Base-by-base conservation (phyloP, 495 filamentous ascomycete species). In the Hyphodiscus hymeniophilus region DNA sequence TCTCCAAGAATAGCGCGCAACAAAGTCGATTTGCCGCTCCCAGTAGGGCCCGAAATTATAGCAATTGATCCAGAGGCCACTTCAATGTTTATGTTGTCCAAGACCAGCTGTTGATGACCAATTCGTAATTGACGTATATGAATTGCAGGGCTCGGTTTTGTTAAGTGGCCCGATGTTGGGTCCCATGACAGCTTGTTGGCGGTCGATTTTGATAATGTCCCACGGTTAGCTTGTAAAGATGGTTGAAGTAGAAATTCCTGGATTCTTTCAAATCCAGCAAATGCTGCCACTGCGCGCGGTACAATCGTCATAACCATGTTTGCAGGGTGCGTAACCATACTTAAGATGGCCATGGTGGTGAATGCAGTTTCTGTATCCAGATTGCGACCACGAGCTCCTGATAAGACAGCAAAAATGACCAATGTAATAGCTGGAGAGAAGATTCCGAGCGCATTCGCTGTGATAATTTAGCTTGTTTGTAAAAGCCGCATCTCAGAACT, bases 1-100 rank as follows among this genome's bases (percentile, higher is more conserved):
- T 85, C 80, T 21, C 79, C 77, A 0, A 82, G 67, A n/a, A 85
- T 49, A 7, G 71, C 69, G 34, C 74, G 74, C 17, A 85, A 58
- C 13, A 85, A 47, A 1, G 75, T 77, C 3, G 76, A 73, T 47
- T 84, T 84, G 3, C 81, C 81, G 38, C 69, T 75, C 4, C 78
- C 78, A 7, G 77, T 73, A 3, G 79, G 74, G 13, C 80, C 80
- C 32, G 80, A 62, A n/a, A 84, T 53, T 54, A 79, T 71, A 3
- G 68, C 74, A 1, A 74, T 7, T 33, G 30, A 33, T n/a, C 30
- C 30, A 33, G 30, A 7, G 30, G 30, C 30, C 13, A 55, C 18
- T n/a, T 36, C 38, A 22, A 55, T 17, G n/a, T 31, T 35, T 12
- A 45, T 20, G n/a, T 42, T 32, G 20, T 38, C 16, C 12, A 56